Evolutionary conservation across 1,284 basidiomycete species (phyloP), one percentile per base, ranked within the genome.

Genomic region (Earliella scabrosa): DNA sequence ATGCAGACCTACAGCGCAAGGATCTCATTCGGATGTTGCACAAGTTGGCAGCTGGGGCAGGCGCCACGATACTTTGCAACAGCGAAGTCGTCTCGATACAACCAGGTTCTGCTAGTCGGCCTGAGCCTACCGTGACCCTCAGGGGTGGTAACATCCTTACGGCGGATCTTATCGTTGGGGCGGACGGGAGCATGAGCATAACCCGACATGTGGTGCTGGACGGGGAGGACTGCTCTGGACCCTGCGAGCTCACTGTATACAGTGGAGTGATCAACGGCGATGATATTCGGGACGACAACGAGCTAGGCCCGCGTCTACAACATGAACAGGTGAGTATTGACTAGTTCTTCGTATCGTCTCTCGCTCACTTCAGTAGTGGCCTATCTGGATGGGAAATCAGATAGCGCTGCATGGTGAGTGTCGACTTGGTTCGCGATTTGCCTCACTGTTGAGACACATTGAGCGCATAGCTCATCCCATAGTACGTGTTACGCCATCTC

Each of bases 1-100:
- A 39, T 8, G 21, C 35, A 53, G 20, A 41, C 50, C 44, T n/a
- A 29, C 62, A 84, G 80, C 71, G 81, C 47, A 68, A 71, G 26
- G 82, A 85, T 48, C 67, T 85, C 14, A 71, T 77, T 41, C 62
- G 71, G 16, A 68, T 79, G 36, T 60, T 84, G 2, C 71, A 77
- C 55, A 68, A 73, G 31, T 70, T 76, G 0, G 82, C 78, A 0
- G 64, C 69, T 11, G 70, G 65, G 0, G 74, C 71, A 0, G 80
- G 82, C 6, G 79, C 73, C 5, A 63, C 60, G 4, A 69, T 82
- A 34, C 68, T 69, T 34, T 77, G 77, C 54, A 69, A 76, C 56
- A 68, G 72, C 9, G 57, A 72, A 20, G 77, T 80, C n/a, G 58
- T 60, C 0, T 44, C 63, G 14, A 50, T 70, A n/a, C n/a, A n/a